These are phyloP conservation scores for Ramularia endophylla DNA, from an alignment of 2,329 filamentous ascomycete genomes.

Conservation along the genomic window DNA sequence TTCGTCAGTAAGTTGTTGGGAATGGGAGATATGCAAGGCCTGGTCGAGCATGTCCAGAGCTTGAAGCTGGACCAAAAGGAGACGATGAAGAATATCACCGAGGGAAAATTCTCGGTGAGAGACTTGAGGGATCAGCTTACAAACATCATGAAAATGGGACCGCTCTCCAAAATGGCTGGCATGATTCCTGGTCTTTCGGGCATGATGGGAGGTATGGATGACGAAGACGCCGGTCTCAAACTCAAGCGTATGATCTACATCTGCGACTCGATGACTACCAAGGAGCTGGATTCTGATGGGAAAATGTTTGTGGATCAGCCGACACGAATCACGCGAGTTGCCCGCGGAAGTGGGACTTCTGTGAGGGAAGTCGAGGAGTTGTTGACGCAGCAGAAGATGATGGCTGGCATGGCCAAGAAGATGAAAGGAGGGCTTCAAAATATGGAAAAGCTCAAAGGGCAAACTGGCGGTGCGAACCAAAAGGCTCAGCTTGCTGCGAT, in stretches of 20 bases:
- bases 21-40: slow-evolving; percentile 93
- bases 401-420: slow-evolving; percentile 99
- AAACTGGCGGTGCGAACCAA: slow-evolving; percentile 86
- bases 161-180: slow-evolving; percentile 91
- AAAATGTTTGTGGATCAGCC: slow-evolving; percentile 92
- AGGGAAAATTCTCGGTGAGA: slow-evolving; percentile 91
- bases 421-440: slow-evolving; percentile 98
- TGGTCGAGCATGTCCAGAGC: slow-evolving; percentile 94
- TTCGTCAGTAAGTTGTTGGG: slow-evolving; percentile 92
- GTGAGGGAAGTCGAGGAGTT: slow-evolving; percentile 94
- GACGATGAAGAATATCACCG: slow-evolving; percentile 97
- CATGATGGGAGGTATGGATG: slow-evolving; percentile 94
- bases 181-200: slow-evolving; percentile 96
- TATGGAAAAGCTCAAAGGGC: slow-evolving; percentile 87
- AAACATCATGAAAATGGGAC: slow-evolving; percentile 99
- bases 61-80: slow-evolving; percentile 97
- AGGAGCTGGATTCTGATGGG: slow-evolving; percentile 91
- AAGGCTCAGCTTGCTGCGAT: slow-evolving; percentile 91
- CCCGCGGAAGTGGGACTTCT: slow-evolving; percentile 80
- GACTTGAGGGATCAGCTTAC: slow-evolving; percentile 91
- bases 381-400: slow-evolving; percentile 97
- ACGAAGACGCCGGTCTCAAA: slow-evolving; percentile 90
- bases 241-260: slow-evolving; percentile 99
- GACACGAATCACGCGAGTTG: slow-evolving; percentile 85
- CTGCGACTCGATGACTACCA: slow-evolving; percentile 95